A percentile compares a stretch with the other conserved stretches of the same genome.
Evolutionary conservation across 345 rosid genomes (phyloP).

Genomic region (Luvunga scandens): DNA sequence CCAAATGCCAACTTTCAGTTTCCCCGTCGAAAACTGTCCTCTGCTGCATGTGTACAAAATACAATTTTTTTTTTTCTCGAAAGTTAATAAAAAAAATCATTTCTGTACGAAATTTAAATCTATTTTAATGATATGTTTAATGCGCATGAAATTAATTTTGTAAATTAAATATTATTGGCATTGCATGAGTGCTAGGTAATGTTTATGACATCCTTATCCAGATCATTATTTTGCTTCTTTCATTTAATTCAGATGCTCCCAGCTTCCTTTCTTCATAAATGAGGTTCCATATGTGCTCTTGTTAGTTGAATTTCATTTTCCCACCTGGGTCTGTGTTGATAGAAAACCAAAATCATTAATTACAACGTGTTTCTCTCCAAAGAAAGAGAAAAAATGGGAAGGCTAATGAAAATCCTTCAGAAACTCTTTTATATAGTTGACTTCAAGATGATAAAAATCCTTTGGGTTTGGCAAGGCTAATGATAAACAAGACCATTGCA

Average conservation of each 20-base stretch:
- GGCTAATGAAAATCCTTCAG: no score
- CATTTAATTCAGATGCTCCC: not conserved
- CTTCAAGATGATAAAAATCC: no score
- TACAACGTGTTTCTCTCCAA: no score
- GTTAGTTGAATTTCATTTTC: not conserved
- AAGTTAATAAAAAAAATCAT: no score
- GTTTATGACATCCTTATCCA: not conserved
- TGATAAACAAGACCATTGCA: no score
- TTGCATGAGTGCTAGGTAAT: not conserved
- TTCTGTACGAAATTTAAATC: no score
- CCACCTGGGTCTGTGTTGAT: not conserved
- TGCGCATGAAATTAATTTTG: no score
- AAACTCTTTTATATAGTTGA: no score
- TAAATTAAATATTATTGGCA: not conserved
- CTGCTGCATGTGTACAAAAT: not conserved
- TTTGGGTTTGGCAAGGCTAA: no score
- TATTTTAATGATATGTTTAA: no score
- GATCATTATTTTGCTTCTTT: not conserved
- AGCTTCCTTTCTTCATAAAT: not conserved
- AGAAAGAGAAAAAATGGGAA: no score
- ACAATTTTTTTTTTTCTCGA: not conserved
- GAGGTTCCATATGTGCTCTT: not conserved
- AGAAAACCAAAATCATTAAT: not conserved
- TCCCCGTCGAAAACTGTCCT: not conserved
- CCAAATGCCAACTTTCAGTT: not conserved